Percentiles rank a stretch among this genome's conserved stretches.
These are phyloP conservation scores for Claviceps cyperi DNA, from an alignment of 2,329 filamentous ascomycete genomes.

Conservation along the genomic window DNA sequence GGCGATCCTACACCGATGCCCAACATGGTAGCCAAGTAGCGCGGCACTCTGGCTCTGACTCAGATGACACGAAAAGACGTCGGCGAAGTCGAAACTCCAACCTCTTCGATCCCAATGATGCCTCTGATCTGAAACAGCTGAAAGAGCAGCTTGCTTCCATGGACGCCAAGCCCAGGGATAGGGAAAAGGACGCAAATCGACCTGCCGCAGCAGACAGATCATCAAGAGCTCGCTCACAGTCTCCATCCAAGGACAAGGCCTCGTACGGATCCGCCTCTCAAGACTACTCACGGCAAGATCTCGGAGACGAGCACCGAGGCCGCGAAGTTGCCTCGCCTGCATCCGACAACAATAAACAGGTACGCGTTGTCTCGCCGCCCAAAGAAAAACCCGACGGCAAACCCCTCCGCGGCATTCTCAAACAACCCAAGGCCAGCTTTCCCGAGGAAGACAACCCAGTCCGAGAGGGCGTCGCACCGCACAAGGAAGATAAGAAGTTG, in stretches of 20 bases:
- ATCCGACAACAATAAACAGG: constrained; percentile 32
- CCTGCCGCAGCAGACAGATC: constrained; percentile 1
- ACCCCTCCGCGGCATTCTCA: constrained; percentile 70
- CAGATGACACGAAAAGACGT: constrained; percentile 25
- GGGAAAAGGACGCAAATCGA: constrained; percentile 2
- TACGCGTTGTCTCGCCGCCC: constrained; percentile 63
- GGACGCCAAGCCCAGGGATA: constrained; percentile 13
- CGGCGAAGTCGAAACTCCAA: constrained; percentile 24
- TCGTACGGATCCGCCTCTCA: constrained; percentile 6
- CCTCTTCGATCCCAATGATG: constrained; percentile 39
- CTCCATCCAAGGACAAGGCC: constrained; percentile 9
- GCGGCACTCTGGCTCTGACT: constrained; percentile 21
- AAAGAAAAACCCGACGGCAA: constrained; percentile 49
- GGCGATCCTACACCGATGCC: background rate
- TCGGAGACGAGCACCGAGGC: constrained; percentile 22
- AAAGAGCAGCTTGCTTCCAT: constrained; percentile 36
- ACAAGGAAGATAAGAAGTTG: constrained; percentile 66
- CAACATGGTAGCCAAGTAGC: constrained; percentile 17
- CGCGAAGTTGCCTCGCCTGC: constrained; percentile 23
- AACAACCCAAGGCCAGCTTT: constrained; percentile 67
- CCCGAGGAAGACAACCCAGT: constrained; percentile 75
- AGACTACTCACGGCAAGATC: background rate
- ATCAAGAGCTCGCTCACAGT: constrained; percentile 7
- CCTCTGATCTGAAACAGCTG: constrained; percentile 32
- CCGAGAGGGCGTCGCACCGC: constrained; percentile 81